phyloP scores from a whole-genome alignment of 345 rosid genomes.

The Euclidium syriacum region DNA sequence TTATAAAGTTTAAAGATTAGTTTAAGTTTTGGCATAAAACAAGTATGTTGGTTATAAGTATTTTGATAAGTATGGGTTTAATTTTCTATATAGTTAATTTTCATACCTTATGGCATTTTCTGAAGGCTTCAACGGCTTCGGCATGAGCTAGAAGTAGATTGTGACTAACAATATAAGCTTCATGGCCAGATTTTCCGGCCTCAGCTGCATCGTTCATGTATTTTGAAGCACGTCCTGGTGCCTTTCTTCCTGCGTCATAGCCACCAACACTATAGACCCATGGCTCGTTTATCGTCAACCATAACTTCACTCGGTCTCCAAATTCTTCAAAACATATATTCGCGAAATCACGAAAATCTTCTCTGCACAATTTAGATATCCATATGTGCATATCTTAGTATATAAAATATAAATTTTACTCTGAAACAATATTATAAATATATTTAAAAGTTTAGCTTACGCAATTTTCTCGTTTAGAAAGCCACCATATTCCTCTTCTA shows the following conservation, averaged over 20 bases:
- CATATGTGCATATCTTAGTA: neutral
- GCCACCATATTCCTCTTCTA: slow-evolving; percentile 29
- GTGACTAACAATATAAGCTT: slow-evolving; percentile 25
- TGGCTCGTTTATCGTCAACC: slow-evolving; percentile 51
- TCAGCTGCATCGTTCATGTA: slow-evolving; percentile 16
- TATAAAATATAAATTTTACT: neutral
- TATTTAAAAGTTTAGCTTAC: neutral
- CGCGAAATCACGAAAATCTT: slow-evolving; percentile 32
- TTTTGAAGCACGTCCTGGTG: slow-evolving; percentile 35
- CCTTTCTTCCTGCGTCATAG: slow-evolving; percentile 26
- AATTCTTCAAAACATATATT: slow-evolving; percentile 36
- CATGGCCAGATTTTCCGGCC: slow-evolving; percentile 28
- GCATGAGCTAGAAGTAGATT: slow-evolving; percentile 30
- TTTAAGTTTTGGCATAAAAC: too few relatives aligned
- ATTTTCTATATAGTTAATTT: too few relatives aligned
- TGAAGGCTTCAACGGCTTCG: slow-evolving; percentile 28
- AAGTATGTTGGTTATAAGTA: too few relatives aligned
- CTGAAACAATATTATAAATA: neutral
- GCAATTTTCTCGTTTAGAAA: slow-evolving; percentile 15
- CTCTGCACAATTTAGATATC: neutral
- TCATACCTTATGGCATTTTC: slow-evolving; percentile 13
- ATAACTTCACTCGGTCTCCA: slow-evolving; percentile 45
- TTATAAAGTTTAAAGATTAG: too few relatives aligned
- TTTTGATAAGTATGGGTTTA: too few relatives aligned
- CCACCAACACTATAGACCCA: slow-evolving; percentile 25